Base-by-base conservation (phyloP, 208 protist species). In the Novymonas esmeraldas region DNA sequence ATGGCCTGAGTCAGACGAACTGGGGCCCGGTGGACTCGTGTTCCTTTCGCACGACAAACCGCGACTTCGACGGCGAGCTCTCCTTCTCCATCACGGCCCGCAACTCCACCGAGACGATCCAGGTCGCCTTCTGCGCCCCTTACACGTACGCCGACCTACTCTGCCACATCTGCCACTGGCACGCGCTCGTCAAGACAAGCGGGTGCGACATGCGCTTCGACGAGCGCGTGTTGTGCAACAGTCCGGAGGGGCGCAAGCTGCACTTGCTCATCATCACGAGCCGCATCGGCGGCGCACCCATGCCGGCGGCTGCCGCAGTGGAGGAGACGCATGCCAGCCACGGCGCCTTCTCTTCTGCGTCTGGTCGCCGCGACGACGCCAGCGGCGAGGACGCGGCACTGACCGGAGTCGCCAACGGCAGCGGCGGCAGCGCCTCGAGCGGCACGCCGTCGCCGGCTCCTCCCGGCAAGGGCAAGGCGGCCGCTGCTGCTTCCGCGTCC, bases 91-190 rank as follows among this genome's bases (percentile, higher is more conserved):
- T 94, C 38, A 44, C 69, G 28, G 78, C 79, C 9, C 76, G 73
- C 16, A 85, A 69, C 48, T 78, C 67, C 14, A 77, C 59, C 4
- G 79, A 91, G 51, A 82, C 83, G 26, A 82, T 96, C 34, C 87
- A 94, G 60, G 78, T 96, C 10, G 87, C 88, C 29, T 96, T 96
- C 60, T 94, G 88, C 60, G 80, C 79, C 22, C 88, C 91, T 26
- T 96, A 96, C 79, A 93, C 82, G 26, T 96, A 96, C 56, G 81
- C 79, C 22, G 87, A 96, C 68, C 64, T 96, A 3, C 79, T 96
- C 16, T 94, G 91, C 62, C 86, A 94, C 66, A 73, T 96, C 36
- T 81, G 64, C 41, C 79, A 93, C 60, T 96, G 88, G 87, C 91
- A 94, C 61, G 49, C 69, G 2, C 57, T 94, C 11, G 86, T 89